phyloP scores from a whole-genome alignment of 1,284 basidiomycete species.

The Prillingera fragicola region DNA sequence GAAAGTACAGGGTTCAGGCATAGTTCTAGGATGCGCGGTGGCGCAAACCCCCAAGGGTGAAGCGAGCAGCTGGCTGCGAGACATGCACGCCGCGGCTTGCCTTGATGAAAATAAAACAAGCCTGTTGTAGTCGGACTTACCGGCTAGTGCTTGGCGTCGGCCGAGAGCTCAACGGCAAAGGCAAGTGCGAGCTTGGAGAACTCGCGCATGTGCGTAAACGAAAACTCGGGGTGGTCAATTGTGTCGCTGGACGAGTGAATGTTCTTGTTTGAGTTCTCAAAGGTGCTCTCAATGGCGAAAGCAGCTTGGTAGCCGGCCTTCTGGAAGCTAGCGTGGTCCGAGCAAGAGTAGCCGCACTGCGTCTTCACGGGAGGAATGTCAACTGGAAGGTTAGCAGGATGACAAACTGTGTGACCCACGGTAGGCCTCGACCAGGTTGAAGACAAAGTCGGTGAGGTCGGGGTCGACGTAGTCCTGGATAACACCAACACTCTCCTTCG shows the following conservation, averaged over 20 bases:
- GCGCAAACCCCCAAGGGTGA: too few species aligned
- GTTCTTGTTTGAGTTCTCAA: slow-evolving; percentile 59
- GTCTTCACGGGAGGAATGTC: slow-evolving; percentile 48
- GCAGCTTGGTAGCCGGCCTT: slow-evolving; percentile 78
- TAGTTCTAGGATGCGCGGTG: too few species aligned
- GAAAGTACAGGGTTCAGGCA: too few species aligned
- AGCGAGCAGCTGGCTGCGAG: too few species aligned
- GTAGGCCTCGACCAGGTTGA: slow-evolving; percentile 63
- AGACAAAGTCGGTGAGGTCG: slow-evolving; percentile 67
- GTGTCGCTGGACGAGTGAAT: slow-evolving; percentile 79
- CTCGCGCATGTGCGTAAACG: slow-evolving; percentile 55
- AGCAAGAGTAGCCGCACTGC: slow-evolving; percentile 89
- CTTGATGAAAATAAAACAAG: too few species aligned
- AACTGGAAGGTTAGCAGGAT: slow-evolving; percentile 21
- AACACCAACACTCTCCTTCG: slow-evolving; percentile 79
- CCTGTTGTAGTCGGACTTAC: too few species aligned
- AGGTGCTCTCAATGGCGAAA: slow-evolving; percentile 59
- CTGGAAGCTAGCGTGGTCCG: slow-evolving; percentile 72
- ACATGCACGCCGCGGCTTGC: too few species aligned
- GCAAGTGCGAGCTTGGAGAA: slow-evolving; percentile 86
- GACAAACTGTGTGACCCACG: slow-evolving; percentile 31
- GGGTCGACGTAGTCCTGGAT: slow-evolving; percentile 81
- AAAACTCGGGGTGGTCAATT: slow-evolving; percentile 80
- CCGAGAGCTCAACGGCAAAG: slow-evolving; percentile 67
- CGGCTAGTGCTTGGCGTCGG: slow-evolving; percentile 1